Conservation (phyloP, 495 filamentous ascomycete genomes). For the Aspergillus asperescens region DNA sequence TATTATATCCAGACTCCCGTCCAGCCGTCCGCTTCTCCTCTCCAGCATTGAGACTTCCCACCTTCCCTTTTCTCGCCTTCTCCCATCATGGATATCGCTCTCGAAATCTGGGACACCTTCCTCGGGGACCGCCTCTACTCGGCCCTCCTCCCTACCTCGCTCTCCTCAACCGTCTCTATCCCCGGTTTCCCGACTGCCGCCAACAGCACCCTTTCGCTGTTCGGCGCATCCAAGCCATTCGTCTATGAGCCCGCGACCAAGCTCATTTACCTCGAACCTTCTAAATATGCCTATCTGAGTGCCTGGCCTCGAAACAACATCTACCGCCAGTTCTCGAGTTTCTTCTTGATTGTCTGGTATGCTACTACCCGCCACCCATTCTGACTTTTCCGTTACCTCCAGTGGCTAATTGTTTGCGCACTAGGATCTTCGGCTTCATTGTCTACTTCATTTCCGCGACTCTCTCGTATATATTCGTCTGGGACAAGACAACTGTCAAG, state of each 20-base stretch:
- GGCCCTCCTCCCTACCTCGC: slow-evolving; percentile 55
- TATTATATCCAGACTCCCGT: no score
- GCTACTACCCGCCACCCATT: slow-evolving; percentile 16
- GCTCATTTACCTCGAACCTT: slow-evolving; percentile 64
- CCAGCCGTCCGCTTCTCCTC: neutral
- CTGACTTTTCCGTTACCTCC: neutral
- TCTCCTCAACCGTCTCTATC: slow-evolving; percentile 44
- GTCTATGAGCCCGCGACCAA: slow-evolving; percentile 68
- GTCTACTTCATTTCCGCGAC: slow-evolving; percentile 81
- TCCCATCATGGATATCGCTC: slow-evolving; percentile 76
- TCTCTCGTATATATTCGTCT: slow-evolving; percentile 86
- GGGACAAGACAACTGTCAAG: slow-evolving; percentile 82
- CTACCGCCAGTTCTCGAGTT: slow-evolving; percentile 66
- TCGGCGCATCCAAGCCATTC: slow-evolving; percentile 44
- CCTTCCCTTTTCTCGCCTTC: neutral
- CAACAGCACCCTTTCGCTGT: slow-evolving; percentile 40
- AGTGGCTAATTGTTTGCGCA: slow-evolving; percentile 6
- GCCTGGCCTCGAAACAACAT: slow-evolving; percentile 74
- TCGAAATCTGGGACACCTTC: slow-evolving; percentile 81
- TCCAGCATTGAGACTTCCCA: neutral
- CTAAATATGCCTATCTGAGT: slow-evolving; percentile 76
- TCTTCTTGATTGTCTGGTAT: slow-evolving; percentile 85
- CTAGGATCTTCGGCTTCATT: slow-evolving; percentile 75
- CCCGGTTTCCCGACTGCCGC: slow-evolving; percentile 35
- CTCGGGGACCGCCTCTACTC: slow-evolving; percentile 80